A percentile compares a stretch with the other conserved stretches of the same genome.
Evolutionary conservation across 352 stramenopile species (phyloP).

Genomic region (Pythium phragmiticola): DNA sequence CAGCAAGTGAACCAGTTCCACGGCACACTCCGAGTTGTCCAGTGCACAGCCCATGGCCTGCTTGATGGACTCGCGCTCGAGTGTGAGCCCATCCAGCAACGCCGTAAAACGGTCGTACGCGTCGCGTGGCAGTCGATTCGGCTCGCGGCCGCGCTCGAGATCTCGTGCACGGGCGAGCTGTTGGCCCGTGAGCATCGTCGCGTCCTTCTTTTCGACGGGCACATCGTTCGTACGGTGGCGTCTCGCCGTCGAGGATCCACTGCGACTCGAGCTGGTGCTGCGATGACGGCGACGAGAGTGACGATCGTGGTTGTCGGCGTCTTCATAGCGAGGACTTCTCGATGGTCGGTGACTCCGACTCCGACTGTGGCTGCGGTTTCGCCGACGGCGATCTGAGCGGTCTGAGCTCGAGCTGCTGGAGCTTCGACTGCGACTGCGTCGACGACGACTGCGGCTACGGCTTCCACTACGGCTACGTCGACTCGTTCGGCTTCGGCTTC

Average conservation of each 20-base stretch:
- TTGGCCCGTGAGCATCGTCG: slow-evolving; percentile 55
- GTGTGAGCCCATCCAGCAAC: slow-evolving; percentile 42
- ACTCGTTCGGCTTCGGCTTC: slow-evolving; percentile 25
- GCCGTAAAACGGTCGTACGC: slow-evolving; percentile 58
- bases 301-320: not conserved
- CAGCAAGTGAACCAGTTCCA: slow-evolving; percentile 63
- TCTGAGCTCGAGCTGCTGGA: slow-evolving; percentile 1
- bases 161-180: slow-evolving; percentile 71
- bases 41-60: slow-evolving; percentile 73
- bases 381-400: not conserved
- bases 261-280: slow-evolving; percentile 18
- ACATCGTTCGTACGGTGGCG: not conserved
- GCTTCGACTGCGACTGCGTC: slow-evolving; percentile 18
- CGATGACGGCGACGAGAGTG: not conserved
- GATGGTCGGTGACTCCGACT: not conserved
- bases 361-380: slow-evolving; percentile 17
- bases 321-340: not conserved
- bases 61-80: slow-evolving; percentile 74
- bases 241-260: slow-evolving; percentile 1
- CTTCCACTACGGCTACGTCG: slow-evolving; percentile 18
- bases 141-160: slow-evolving; percentile 55
- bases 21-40: slow-evolving; percentile 75
- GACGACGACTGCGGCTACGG: slow-evolving; percentile 5
- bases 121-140: slow-evolving; percentile 43
- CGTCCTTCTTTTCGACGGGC: slow-evolving; percentile 13